Evolutionary conservation across 768 basidiomycete species (phyloP).

Genomic region (Tylopilus intermedius): DNA sequence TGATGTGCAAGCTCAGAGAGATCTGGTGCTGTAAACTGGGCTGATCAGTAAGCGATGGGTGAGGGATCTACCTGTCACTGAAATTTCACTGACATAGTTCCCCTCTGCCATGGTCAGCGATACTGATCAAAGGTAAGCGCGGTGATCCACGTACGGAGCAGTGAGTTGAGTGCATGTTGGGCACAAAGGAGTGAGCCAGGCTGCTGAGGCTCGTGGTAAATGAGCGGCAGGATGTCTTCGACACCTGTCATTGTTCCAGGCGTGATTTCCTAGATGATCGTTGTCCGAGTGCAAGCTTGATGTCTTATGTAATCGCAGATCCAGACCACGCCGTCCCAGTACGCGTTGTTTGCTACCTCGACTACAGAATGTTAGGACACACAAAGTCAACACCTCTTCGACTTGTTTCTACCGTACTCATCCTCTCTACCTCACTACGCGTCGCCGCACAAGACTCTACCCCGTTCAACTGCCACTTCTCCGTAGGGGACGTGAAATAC

Average conservation of each 20-base stretch:
- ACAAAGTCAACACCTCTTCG: slow-evolving; percentile 5
- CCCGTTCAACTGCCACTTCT: slow-evolving; percentile 51
- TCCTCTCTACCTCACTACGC: slow-evolving; percentile 22
- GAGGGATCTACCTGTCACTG: background rate
- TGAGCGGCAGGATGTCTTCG: slow-evolving; percentile 47
- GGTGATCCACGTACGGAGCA: slow-evolving; percentile 52
- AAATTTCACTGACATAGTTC: slow-evolving; percentile 40
- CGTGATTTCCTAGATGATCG: slow-evolving; percentile 11
- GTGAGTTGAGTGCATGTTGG: slow-evolving; percentile 78
- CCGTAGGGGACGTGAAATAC: slow-evolving; percentile 42
- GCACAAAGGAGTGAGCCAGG: slow-evolving; percentile 80
- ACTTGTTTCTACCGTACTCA: slow-evolving; percentile 11
- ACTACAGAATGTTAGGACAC: slow-evolving; percentile 21
- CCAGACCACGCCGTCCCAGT: slow-evolving; percentile 4
- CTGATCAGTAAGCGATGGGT: slow-evolving; percentile 12
- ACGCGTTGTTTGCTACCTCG: background rate
- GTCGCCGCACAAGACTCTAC: slow-evolving; percentile 34
- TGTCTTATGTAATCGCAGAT: slow-evolving; percentile 26
- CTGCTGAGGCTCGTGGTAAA: slow-evolving; percentile 80
- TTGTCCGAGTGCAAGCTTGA: slow-evolving; percentile 8
- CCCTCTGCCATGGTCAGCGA: slow-evolving; percentile 36
- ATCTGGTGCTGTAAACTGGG: slow-evolving; percentile 74
- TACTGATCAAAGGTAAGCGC: slow-evolving; percentile 42
- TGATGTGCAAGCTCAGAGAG: slow-evolving; percentile 65
- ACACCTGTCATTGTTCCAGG: slow-evolving; percentile 49